phyloP scores from a whole-genome alignment of 2,329 filamentous ascomycete species.

The Fusarium pseudoanthophilum region DNA sequence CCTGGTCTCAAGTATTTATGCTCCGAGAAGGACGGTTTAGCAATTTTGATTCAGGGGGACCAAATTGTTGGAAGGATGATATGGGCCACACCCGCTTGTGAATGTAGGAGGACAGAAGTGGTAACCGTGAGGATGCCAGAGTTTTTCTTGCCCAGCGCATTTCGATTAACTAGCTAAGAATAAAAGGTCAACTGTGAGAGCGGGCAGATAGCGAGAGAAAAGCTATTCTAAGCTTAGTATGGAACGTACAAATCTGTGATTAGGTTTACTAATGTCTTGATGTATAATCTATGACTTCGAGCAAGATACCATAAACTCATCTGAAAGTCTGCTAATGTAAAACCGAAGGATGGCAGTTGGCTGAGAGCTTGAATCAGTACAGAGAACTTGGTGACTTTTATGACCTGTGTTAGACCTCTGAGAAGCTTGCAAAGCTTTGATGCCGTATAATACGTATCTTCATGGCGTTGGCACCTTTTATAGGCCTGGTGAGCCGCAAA shows the following conservation, averaged over 20 bases:
- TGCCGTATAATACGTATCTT: no score
- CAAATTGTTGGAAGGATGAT: neutral
- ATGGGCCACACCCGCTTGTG: neutral
- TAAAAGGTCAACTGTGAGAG: accelerated
- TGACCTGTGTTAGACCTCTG: no score
- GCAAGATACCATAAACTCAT: neutral
- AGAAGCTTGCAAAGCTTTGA: no score
- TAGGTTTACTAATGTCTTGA: neutral
- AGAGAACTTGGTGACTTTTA: no score
- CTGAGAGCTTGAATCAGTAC: no score
- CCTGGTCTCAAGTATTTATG: neutral
- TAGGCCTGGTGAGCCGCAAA: no score
- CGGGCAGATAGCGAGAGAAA: neutral
- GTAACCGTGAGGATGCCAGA: neutral
- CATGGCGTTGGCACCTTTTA: no score
- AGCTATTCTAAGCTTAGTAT: no score
- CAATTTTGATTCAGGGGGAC: neutral
- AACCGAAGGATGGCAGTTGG: no score
- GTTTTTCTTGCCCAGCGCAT: neutral
- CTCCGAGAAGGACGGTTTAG: neutral
- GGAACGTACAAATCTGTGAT: accelerated
- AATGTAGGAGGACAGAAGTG: neutral
- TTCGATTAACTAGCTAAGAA: neutral
- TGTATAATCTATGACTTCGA: no score
- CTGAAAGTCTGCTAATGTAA: no score